Evolutionary conservation across 1,284 basidiomycete genomes (phyloP).

Genomic region (Moesziomyces antarcticus): DNA sequence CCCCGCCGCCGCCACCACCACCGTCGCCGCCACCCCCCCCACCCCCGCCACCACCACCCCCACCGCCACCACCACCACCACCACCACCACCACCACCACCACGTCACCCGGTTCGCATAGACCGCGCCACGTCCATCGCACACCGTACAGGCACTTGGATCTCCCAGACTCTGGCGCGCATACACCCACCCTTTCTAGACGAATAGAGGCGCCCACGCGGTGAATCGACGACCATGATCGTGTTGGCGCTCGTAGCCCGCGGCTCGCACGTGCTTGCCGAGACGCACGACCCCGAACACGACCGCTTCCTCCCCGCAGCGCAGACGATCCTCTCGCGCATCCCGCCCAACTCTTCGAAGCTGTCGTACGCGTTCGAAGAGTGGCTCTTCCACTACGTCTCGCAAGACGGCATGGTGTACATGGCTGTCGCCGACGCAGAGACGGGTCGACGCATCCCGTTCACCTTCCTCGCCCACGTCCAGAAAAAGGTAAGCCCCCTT

Average conservation of each 20-base stretch:
- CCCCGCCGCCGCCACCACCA: too few species aligned
- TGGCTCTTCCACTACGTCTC: conserved; percentile 92
- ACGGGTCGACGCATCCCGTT: conserved; percentile 84
- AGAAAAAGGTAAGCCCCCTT: conserved; percentile 73
- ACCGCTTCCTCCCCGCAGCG: conserved; percentile 73
- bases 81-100: too few species aligned
- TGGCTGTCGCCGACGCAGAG: conserved; percentile 90
- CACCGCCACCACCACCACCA: too few species aligned
- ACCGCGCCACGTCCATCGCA: too few species aligned
- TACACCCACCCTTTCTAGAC: too few species aligned
- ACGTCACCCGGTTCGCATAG: too few species aligned
- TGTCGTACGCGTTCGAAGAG: conserved; percentile 78
- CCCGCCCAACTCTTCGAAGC: conserved; percentile 89
- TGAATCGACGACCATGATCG: conserved; percentile 44
- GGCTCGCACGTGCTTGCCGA: conserved; percentile 53
- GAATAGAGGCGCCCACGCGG: too few species aligned
- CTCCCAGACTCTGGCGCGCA: too few species aligned
- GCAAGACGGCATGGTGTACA: conserved; percentile 75
- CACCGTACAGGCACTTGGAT: too few species aligned
- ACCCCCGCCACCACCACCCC: too few species aligned
- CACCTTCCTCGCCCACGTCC: conserved; percentile 87
- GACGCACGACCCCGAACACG: conserved; percentile 54
- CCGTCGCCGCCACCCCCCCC: too few species aligned
- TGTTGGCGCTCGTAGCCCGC: conserved; percentile 63
- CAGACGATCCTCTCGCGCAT: conserved; percentile 94